Evolutionary conservation across 192 early-diverging fungal species (phyloP).

Genomic region (Gamsiella multidivaricata): DNA sequence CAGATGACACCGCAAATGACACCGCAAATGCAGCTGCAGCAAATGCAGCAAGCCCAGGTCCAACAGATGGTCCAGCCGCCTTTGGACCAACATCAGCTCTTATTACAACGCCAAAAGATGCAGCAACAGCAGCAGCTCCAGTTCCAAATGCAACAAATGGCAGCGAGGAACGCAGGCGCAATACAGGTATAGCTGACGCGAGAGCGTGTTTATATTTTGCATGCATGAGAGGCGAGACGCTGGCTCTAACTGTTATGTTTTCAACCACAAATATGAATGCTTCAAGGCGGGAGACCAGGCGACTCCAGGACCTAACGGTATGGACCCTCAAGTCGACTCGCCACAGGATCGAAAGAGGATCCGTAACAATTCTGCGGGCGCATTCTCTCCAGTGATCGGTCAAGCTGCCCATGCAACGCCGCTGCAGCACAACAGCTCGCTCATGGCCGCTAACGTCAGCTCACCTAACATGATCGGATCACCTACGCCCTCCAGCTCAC

Average conservation of each 20-base stretch:
- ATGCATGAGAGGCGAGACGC: too few relatives aligned
- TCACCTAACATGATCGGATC: slow-evolving; percentile 41
- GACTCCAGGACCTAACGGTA: slow-evolving; percentile 18
- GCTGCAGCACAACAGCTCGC: slow-evolving; percentile 26
- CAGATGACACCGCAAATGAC: background rate
- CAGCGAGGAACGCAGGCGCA: slow-evolving; percentile 7
- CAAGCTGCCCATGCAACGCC: slow-evolving; percentile 27
- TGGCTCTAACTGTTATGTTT: too few relatives aligned
- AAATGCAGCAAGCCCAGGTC: slow-evolving; percentile 21
- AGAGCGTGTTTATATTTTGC: background rate
- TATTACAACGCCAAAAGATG: slow-evolving; percentile 10
- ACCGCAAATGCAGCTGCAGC: slow-evolving; percentile 6
- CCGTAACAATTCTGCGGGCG: slow-evolving; percentile 38
- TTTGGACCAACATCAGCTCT: slow-evolving; percentile 10
- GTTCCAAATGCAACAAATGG: slow-evolving; percentile 30
- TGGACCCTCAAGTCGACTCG: slow-evolving; percentile 25
- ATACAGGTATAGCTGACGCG: background rate
- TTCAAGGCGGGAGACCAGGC: slow-evolving; percentile 15
- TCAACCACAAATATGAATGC: too few relatives aligned
- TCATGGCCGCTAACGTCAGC: slow-evolving; percentile 20
- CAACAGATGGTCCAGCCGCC: slow-evolving; percentile 19
- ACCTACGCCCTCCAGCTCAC: slow-evolving; percentile 26
- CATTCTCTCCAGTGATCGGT: slow-evolving; percentile 33
- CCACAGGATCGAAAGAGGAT: slow-evolving; percentile 40
- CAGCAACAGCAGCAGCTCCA: slow-evolving; percentile 10